Evolutionary conservation across 148 eudicot species (phyloP).

Genomic region (Bassia scoparia): DNA sequence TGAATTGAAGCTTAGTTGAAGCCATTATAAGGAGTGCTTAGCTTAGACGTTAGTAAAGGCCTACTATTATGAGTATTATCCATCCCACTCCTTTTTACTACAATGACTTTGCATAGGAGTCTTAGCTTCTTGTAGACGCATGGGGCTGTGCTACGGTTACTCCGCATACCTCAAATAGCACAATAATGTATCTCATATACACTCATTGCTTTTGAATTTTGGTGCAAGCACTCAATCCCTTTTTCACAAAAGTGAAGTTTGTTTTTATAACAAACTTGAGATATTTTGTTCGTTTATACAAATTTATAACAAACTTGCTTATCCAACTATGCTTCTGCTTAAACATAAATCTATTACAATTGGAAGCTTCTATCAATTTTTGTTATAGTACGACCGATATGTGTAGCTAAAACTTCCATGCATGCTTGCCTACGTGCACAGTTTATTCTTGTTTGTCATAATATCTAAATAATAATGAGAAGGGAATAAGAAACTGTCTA

Average conservation of each 20-base stretch:
- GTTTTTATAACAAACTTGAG: neutral
- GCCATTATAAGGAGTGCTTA: conserved; percentile 28
- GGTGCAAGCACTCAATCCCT: conserved; percentile 12
- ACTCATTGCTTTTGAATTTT: neutral
- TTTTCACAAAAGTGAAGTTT: neutral
- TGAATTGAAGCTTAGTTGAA: neutral
- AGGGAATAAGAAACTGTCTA: too few species aligned
- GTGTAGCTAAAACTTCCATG: too few species aligned
- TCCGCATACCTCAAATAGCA: conserved; percentile 12
- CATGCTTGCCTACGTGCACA: neutral
- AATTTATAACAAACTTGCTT: too few species aligned
- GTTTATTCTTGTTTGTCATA: neutral
- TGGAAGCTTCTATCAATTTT: too few species aligned
- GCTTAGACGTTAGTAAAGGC: conserved; percentile 41
- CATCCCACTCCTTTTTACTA: conserved; percentile 6
- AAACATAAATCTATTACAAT: too few species aligned
- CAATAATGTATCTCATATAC: neutral
- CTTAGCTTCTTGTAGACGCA: conserved; percentile 22
- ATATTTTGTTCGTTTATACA: too few species aligned
- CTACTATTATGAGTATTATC: conserved; percentile 3
- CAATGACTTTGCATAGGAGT: neutral
- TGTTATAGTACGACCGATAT: too few species aligned
- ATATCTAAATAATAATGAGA: too few species aligned
- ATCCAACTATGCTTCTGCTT: too few species aligned
- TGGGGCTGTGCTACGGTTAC: neutral